These are phyloP conservation scores for Borealophlyctis nickersoniae DNA, from an alignment of 192 early-diverging fungal genomes.

Conservation along the genomic window DNA sequence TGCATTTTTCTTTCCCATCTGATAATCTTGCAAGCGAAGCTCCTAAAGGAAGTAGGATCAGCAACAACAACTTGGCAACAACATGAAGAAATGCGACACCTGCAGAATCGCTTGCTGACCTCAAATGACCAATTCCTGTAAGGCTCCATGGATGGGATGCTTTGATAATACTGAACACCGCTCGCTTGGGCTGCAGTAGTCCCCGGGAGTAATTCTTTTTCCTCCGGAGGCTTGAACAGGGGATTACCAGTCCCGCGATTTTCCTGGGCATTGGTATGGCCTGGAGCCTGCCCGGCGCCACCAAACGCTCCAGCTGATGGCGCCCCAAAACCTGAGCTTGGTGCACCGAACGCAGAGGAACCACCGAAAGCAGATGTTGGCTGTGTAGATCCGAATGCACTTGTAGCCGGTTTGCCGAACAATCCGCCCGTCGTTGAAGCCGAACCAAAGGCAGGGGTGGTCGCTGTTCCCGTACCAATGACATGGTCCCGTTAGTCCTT, in stretches of 20 bases:
- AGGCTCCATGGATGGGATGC: constrained; percentile 79
- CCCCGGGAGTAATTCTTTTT: constrained; percentile 37
- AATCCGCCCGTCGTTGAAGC: constrained; percentile 13
- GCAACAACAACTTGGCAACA: no score
- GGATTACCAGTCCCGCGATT: constrained; percentile 46
- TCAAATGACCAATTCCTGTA: constrained; percentile 85
- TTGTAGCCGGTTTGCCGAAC: constrained; percentile 22
- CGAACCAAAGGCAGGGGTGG: constrained; percentile 28
- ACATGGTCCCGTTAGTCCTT: neutral
- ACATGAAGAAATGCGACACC: no score
- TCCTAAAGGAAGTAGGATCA: constrained; percentile 44
- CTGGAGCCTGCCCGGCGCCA: constrained; percentile 7
- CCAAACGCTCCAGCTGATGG: constrained; percentile 19
- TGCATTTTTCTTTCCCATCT: constrained; percentile 68
- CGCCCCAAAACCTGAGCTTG: constrained; percentile 22
- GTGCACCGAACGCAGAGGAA: constrained; percentile 43
- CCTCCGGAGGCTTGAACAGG: constrained; percentile 38
- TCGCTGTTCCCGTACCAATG: constrained; percentile 19
- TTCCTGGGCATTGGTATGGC: constrained; percentile 7
- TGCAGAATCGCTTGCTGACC: constrained; percentile 39
- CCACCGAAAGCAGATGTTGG: constrained; percentile 35
- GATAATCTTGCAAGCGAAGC: constrained; percentile 85
- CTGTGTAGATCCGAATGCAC: constrained; percentile 45
- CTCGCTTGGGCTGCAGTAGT: constrained; percentile 36
- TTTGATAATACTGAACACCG: constrained; percentile 57